Base-by-base conservation (phyloP, 768 basidiomycete genomes). In the Amanita subjunquillea region DNA sequence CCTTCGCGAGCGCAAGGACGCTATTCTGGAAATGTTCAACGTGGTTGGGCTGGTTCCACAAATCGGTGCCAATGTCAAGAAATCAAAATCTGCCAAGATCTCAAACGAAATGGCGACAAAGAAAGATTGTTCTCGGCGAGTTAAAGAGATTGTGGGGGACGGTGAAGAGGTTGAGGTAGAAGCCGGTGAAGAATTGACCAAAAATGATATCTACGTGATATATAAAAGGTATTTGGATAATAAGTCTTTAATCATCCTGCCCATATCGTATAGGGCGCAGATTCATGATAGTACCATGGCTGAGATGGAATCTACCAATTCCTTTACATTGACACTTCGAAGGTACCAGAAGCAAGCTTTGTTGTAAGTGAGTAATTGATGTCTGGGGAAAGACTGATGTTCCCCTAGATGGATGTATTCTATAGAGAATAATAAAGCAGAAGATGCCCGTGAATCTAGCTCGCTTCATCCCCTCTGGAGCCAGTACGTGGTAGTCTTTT, bases 381-480 rank as follows among this genome's bases (percentile, higher is more conserved):
- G 8, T 1, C 42, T 23, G 27, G 38, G 29, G 0, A n/a, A 30
- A 9, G n/a, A 9, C 29, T 29, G n/a, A 46, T 30, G 17, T n/a
- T 8, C 20, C 39, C 23, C 32, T 27, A 30, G 38, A 15, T 37
- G 46, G 30, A 36, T 43, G 23, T 15, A 25, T 52, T 46, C 50
- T 20, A 49, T 30, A 36, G 95, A 98, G 68, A 78, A 75, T 2
- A 88, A 87, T 3, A 74, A 80, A 17, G 72, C 74, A 56, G 82
- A 85, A 56, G 81, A 85, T 51, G 87, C 81, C 58, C 76, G 86
- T 50, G 77, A 83, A 62, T 77, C 77, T 12, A 72, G 64, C 13
- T 87, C 86, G 4, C 83, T 97, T 78, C 91, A 98, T 65, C 95
- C 95, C 2, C 67, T 98, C 6, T 98, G 94, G 94, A 85, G 85